Evolutionary conservation across 1,284 basidiomycete genomes (phyloP), one percentile per base, ranked within the genome.

Genomic region (Caloboletus firmus): DNA sequence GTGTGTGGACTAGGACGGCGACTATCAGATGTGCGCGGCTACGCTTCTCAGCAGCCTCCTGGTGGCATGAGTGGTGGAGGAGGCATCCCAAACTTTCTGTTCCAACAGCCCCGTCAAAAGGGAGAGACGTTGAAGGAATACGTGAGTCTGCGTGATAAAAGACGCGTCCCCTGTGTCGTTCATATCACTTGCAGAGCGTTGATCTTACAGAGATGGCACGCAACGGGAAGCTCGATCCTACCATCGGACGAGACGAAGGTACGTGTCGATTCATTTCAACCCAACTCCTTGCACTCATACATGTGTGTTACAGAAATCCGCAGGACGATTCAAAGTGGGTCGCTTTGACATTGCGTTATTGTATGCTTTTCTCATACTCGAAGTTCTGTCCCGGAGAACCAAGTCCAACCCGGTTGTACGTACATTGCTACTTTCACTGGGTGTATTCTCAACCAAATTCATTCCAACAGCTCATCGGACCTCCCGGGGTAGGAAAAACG

Each of bases 401-500:
- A 94, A 95, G 71, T 90, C 86, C 13, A 95, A 95, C 66, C 94
- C 93, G 4, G 91, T 95, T 43, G 87, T 87, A 72, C 56, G 80
- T 69, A 1, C 54, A 26, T 4, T 20, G 10, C 44, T 17, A 6
- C 24, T n/a, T 54, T 55, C 17, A 18, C 8, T 35, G 20, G 8
- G 12, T n/a, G 17, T 10, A 39, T 32, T 45, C 28, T 54, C 30
- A 37, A 26, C 20, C 2, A 5, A 15, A 2, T n/a, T 36, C 12
- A 12, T 22, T 44, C 8, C 32, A 17, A 4, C 56, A 87, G 87
- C 78, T 90, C 35, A 89, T 90, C 54, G 88, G 88, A 6, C 85
- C 85, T 20, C 90, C 91, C 9, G 91, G 91, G 60, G 91, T 93
- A 8, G 92, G 93, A 0, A 96, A 96, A 73, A 96, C 95, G 0